phyloP scores from a whole-genome alignment of 2,329 filamentous ascomycete species.

The Fusarium proliferatum region DNA sequence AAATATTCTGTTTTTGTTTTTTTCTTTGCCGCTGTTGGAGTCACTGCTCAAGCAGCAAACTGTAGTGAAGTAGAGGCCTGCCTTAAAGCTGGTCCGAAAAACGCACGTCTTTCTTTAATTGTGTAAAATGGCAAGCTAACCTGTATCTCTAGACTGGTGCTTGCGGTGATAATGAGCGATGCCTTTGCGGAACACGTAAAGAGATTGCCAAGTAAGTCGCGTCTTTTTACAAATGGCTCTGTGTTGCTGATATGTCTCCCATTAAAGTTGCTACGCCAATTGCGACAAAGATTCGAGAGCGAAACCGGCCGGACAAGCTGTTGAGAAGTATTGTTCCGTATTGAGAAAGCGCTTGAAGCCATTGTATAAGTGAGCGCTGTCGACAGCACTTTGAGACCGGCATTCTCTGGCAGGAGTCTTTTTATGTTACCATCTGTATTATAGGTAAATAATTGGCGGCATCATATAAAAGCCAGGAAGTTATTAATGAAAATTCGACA shows the following conservation, averaged over 20 bases:
- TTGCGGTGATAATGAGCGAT: conserved; percentile 6
- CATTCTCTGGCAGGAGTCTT: not conserved
- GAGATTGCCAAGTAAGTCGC: conserved; percentile 1
- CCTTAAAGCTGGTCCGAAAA: conserved; percentile 13
- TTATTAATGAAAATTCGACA: fast-evolving
- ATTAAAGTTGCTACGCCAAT: conserved; percentile 8
- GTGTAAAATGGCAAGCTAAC: not conserved
- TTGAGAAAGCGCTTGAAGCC: not conserved
- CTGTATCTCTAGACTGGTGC: not conserved
- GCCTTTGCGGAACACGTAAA: conserved; percentile 23
- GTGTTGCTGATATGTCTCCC: not conserved
- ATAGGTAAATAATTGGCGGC: fast-evolving
- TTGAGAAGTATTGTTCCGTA: conserved; percentile 15
- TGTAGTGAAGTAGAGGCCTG: conserved; percentile 9
- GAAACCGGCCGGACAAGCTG: not conserved
- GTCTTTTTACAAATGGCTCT: fast-evolving
- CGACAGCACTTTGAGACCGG: fast-evolving
- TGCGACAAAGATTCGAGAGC: conserved; percentile 4
- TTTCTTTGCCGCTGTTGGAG: not conserved
- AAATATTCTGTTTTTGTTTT: conserved; percentile 1
- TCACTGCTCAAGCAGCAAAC: conserved; percentile 5
- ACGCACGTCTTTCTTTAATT: not conserved
- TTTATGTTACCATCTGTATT: not conserved
- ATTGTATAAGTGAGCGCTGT: not conserved
- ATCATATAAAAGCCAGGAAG: fast-evolving